Percentiles rank a stretch among this genome's conserved stretches.
These are phyloP conservation scores for Sporothrix sp. DNA, from an alignment of 2,329 filamentous ascomycete genomes.

Conservation along the genomic window DNA sequence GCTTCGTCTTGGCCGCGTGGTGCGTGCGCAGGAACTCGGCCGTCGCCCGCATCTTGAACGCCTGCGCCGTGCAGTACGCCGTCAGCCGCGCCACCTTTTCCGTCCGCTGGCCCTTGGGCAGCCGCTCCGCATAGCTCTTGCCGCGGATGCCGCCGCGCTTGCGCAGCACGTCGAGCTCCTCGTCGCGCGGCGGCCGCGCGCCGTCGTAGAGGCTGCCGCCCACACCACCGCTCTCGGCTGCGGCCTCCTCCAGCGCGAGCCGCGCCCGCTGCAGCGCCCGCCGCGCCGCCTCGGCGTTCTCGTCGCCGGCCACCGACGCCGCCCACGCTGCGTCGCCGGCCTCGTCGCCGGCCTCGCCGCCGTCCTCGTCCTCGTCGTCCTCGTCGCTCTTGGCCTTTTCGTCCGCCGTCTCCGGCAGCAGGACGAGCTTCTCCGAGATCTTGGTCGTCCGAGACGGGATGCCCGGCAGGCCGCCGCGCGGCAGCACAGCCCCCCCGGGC, in stretches of 20 bases:
- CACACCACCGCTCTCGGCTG: not conserved
- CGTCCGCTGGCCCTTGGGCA: slow-evolving; percentile 78
- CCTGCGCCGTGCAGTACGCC: slow-evolving; percentile 91
- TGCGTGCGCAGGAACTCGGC: slow-evolving; percentile 79
- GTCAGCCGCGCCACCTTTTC: slow-evolving; percentile 86
- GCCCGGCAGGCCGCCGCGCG: slow-evolving; percentile 39
- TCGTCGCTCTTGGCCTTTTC: slow-evolving; percentile 33
- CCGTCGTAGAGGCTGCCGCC: slow-evolving; percentile 12
- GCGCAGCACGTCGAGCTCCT: slow-evolving; percentile 54
- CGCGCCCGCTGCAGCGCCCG: slow-evolving; percentile 26
- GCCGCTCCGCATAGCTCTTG: slow-evolving; percentile 88
- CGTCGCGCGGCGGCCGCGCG: slow-evolving; percentile 53
- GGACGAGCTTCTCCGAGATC: slow-evolving; percentile 91
- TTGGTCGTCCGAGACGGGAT: slow-evolving; percentile 84
- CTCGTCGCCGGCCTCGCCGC: slow-evolving; percentile 48
- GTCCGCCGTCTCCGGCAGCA: slow-evolving; percentile 61
- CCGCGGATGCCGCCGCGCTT: slow-evolving; percentile 53
- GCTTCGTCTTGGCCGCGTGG: slow-evolving; percentile 85
- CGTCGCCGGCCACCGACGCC: slow-evolving; percentile 38
- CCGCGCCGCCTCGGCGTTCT: slow-evolving; percentile 36
- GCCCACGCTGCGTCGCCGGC: slow-evolving; percentile 38
- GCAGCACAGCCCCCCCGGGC: slow-evolving; percentile 12
- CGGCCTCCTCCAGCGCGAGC: slow-evolving; percentile 39
- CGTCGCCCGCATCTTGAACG: slow-evolving; percentile 81
- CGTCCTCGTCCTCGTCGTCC: slow-evolving; percentile 47